Percentiles rank a stretch among this genome's conserved stretches.
Evolutionary conservation across 108 stramenopile genomes (phyloP).

Genomic region (Skeletonema potamos): DNA sequence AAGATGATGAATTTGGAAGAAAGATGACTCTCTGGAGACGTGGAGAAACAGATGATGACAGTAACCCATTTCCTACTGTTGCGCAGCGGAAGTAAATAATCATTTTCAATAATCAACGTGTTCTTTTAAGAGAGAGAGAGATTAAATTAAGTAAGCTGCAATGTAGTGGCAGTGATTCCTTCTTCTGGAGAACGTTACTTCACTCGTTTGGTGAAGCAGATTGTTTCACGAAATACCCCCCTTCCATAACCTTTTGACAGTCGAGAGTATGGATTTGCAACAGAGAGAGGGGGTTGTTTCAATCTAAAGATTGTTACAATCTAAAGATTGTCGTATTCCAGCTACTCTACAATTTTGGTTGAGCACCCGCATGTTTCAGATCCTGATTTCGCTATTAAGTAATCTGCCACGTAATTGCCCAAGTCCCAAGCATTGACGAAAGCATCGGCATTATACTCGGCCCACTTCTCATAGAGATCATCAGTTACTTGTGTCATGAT

Average conservation of each 20-base stretch:
- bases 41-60: conserved; percentile 58
- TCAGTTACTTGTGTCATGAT: conserved; percentile 77
- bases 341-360: conserved; percentile 45
- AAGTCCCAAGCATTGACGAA: conserved; percentile 88
- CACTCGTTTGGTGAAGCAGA: conserved; percentile 33
- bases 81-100: not conserved
- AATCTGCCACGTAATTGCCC: conserved; percentile 83
- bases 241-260: conserved; percentile 69
- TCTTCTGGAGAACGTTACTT: conserved; percentile 82
- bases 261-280: conserved; percentile 64
- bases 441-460: conserved; percentile 75
- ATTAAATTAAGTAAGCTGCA: too few species aligned
- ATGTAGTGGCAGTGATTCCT: conserved; percentile 71
- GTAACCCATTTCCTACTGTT: conserved; percentile 49
- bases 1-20: conserved; percentile 64
- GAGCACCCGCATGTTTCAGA: conserved; percentile 79
- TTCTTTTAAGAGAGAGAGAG: too few species aligned
- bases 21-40: conserved; percentile 68
- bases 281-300: conserved; percentile 38
- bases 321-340: too few species aligned
- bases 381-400: conserved; percentile 63
- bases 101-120: too few species aligned
- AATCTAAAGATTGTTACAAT: too few species aligned
- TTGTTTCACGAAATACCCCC: conserved; percentile 48
- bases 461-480: conserved; percentile 67